A percentile compares a stretch with the other conserved stretches of the same genome.
phyloP scores from a whole-genome alignment of 306 rosid genomes.

The Quercus bicolor region DNA sequence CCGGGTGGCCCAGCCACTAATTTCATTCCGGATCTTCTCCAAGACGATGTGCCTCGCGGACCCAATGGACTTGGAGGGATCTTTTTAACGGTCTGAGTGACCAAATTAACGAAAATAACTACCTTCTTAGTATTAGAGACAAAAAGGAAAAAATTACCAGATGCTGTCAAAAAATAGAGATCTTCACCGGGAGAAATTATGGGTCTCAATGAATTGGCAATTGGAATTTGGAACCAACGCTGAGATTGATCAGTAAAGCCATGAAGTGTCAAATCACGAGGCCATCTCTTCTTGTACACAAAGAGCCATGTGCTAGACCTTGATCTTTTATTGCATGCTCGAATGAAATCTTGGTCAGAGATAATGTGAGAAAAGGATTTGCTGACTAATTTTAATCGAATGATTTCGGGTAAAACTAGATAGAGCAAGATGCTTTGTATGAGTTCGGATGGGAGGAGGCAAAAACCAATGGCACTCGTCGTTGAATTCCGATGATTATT shows the following conservation, averaged over 20 bases:
- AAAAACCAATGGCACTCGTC: constrained; percentile 35
- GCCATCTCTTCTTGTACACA: constrained; percentile 63
- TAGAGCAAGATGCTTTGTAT: constrained; percentile 50
- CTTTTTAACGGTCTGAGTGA: constrained; percentile 38
- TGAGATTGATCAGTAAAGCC: constrained; percentile 53
- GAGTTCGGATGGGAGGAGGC: constrained; percentile 56
- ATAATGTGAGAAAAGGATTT: constrained; percentile 27
- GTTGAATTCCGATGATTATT: constrained; percentile 40
- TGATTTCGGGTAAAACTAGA: constrained; percentile 36
- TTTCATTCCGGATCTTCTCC: constrained; percentile 66
- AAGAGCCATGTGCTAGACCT: constrained; percentile 58
- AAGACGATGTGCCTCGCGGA: constrained; percentile 62
- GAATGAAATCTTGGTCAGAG: constrained; percentile 41
- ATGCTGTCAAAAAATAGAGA: constrained; percentile 50
- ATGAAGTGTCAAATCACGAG: constrained; percentile 53
- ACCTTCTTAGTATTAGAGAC: constrained; percentile 48
- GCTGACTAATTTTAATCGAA: constrained; percentile 31
- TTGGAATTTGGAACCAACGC: constrained; percentile 56
- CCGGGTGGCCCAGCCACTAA: constrained; percentile 32
- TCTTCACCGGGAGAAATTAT: constrained; percentile 42
- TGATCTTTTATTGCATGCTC: constrained; percentile 46
- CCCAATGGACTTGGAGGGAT: constrained; percentile 62
- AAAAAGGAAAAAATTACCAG: constrained; percentile 45
- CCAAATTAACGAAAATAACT: constrained; percentile 50
- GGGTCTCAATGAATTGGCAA: constrained; percentile 42